These are phyloP conservation scores for Heterobasidion occidentale DNA, from an alignment of 1,284 basidiomycete genomes.

Conservation along the genomic window DNA sequence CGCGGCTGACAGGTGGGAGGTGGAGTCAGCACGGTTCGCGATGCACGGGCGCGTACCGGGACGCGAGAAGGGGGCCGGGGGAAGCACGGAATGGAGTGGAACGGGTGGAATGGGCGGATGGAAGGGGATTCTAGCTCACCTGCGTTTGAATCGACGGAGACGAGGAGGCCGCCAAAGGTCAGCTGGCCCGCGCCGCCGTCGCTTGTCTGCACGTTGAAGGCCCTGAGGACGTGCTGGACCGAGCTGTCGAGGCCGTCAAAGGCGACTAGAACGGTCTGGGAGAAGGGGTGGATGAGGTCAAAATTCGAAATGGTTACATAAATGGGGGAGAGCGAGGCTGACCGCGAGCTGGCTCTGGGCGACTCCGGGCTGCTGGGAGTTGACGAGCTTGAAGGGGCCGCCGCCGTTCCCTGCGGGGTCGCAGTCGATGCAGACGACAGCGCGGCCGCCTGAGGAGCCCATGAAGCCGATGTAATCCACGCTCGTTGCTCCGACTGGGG, in stretches of 20 bases:
- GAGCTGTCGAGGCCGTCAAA: background rate
- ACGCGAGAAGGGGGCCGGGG: too few relatives aligned
- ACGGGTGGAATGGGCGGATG: background rate
- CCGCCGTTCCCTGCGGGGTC: background rate
- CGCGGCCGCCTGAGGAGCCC: background rate
- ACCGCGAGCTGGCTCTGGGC: background rate
- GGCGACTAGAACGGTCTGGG: background rate
- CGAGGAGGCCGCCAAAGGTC: background rate
- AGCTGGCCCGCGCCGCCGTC: background rate
- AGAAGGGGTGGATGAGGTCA: background rate
- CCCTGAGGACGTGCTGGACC: background rate
- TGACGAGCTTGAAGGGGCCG: background rate
- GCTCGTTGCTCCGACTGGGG: background rate
- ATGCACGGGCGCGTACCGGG: too few relatives aligned
- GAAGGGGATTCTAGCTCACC: background rate
- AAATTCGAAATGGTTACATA: background rate
- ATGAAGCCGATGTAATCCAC: background rate
- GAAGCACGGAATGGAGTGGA: too few relatives aligned
- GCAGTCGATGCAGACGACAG: conserved; percentile 3
- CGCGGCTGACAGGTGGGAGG: too few relatives aligned
- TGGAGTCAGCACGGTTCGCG: too few relatives aligned
- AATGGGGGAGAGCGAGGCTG: background rate
- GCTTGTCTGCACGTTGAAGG: conserved; percentile 1
- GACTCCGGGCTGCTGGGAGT: background rate
- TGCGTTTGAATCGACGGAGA: background rate